A percentile compares a stretch with the other conserved stretches of the same genome.
phyloP scores from a whole-genome alignment of 805 yeast genomes.

The Saccharomycopsis fermentans region DNA sequence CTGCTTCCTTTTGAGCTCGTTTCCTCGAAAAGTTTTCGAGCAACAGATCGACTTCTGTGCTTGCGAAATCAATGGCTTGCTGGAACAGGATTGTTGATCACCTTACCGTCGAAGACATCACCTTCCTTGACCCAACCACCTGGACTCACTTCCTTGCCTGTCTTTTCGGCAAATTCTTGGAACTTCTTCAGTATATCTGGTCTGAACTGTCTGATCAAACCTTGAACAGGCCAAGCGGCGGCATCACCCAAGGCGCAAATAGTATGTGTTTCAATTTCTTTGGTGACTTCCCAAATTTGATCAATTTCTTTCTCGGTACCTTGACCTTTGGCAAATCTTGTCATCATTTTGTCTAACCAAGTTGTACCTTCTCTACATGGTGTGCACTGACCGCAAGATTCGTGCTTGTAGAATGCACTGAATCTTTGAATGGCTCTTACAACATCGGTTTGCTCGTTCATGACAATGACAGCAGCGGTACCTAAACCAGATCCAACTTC shows the following conservation, averaged over 20 bases:
- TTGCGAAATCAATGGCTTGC: constrained; percentile 3
- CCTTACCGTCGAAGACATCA: constrained; percentile 17
- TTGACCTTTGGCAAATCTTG: constrained; percentile 68
- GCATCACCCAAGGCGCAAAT: constrained; percentile 91
- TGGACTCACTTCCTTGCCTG: constrained; percentile 38
- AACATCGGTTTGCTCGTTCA: constrained; percentile 80
- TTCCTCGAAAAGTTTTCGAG: too few species aligned
- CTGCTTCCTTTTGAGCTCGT: too few species aligned
- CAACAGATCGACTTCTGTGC: too few species aligned
- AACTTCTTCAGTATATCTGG: constrained; percentile 75
- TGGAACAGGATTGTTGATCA: constrained; percentile 16
- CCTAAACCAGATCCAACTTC: constrained; percentile 85
- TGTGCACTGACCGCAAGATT: constrained; percentile 91
- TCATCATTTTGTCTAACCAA: constrained; percentile 77
- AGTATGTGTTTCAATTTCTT: constrained; percentile 85
- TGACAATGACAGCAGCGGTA: constrained; percentile 87
- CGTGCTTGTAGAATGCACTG: constrained; percentile 79
- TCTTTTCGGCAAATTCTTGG: constrained; percentile 42
- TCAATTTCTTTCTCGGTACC: constrained; percentile 76
- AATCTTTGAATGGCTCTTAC: constrained; percentile 81
- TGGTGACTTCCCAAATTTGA: constrained; percentile 72
- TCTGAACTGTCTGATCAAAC: constrained; percentile 74
- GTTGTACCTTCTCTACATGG: constrained; percentile 94
- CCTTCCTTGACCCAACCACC: constrained; percentile 64
- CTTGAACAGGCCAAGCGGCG: constrained; percentile 91